Conservation (phyloP, 2,329 filamentous ascomycete genomes). For the Thyridium curvatum region DNA sequence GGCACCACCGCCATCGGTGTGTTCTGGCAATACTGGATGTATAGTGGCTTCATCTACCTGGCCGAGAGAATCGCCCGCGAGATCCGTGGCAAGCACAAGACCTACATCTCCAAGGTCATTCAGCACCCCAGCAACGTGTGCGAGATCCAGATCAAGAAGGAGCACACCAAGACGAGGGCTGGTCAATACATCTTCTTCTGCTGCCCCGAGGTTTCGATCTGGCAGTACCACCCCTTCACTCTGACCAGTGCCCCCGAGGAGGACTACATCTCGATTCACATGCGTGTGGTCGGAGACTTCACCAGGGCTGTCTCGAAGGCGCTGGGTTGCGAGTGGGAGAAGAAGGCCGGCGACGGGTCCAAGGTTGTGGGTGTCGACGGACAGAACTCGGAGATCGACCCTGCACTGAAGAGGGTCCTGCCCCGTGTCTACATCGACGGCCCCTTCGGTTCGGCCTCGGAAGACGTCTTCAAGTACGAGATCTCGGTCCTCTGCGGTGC, state of each 20-base stretch:
- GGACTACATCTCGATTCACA: constrained; percentile 83
- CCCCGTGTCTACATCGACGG: constrained; percentile 79
- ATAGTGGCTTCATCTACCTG: constrained; percentile 73
- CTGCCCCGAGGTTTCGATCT: constrained; percentile 78
- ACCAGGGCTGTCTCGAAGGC: constrained; percentile 63
- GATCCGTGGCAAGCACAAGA: constrained; percentile 74
- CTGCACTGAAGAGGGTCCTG: constrained; percentile 64
- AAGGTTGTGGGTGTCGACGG: constrained; percentile 64
- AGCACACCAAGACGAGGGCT: constrained; percentile 72
- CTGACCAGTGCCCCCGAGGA: constrained; percentile 83
- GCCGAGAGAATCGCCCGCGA: constrained; percentile 74
- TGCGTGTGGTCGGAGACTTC: constrained; percentile 78
- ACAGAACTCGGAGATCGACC: constrained; percentile 55
- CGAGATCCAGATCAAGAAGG: constrained; percentile 90
- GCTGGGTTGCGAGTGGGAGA: constrained; percentile 70
- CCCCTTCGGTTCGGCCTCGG: constrained; percentile 78
- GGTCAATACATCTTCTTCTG: constrained; percentile 88
- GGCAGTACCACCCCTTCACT: constrained; percentile 86
- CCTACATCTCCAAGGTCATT: constrained; percentile 81
- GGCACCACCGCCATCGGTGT: constrained; percentile 63
- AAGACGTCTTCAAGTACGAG: constrained; percentile 88
- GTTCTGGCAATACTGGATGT: constrained; percentile 87
- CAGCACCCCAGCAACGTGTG: constrained; percentile 85
- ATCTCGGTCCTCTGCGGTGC: constrained; percentile 73
- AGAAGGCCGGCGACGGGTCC: constrained; percentile 47